Conservation (phyloP, 768 basidiomycete genomes). For the Neoboletus magnificus region DNA sequence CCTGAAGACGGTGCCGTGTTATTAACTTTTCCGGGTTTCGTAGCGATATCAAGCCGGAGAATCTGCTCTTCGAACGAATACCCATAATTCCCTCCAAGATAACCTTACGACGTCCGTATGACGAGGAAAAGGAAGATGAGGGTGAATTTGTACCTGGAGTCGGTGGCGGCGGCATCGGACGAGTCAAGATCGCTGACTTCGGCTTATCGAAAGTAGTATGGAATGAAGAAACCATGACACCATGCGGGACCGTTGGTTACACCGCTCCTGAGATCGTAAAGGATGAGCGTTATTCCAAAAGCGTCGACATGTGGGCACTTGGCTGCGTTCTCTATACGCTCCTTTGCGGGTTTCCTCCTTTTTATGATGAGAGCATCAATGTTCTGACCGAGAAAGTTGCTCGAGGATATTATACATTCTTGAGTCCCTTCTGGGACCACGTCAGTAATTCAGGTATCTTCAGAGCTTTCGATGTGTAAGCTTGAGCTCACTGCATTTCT, state of each 20-base stretch:
- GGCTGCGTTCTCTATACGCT: conserved; percentile 99
- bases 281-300: conserved; percentile 94
- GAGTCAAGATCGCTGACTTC: conserved; percentile 98
- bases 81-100: conserved; percentile 84
- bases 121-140: conserved; percentile 98
- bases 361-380: conserved; percentile 98
- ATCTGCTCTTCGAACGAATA: conserved; percentile 90
- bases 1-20: not conserved
- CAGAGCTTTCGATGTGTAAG: not conserved
- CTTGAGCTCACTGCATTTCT: conserved; percentile 14
- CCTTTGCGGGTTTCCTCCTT: conserved; percentile 95
- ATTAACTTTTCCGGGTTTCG: not conserved
- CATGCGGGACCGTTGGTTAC: conserved; percentile 99
- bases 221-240: conserved; percentile 99
- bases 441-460: conserved; percentile 72
- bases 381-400: conserved; percentile 99
- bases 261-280: conserved; percentile 99
- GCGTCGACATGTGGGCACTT: conserved; percentile 99
- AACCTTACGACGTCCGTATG: conserved; percentile 78
- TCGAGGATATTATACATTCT: conserved; percentile 93
- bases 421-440: conserved; percentile 99
- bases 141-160: conserved; percentile 91
- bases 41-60: conserved; percentile 97
- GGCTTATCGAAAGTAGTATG: conserved; percentile 97
- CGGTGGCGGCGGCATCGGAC: conserved; percentile 96